phyloP scores from a whole-genome alignment of 768 basidiomycete species.

The Coprinopsis cinerea region DNA sequence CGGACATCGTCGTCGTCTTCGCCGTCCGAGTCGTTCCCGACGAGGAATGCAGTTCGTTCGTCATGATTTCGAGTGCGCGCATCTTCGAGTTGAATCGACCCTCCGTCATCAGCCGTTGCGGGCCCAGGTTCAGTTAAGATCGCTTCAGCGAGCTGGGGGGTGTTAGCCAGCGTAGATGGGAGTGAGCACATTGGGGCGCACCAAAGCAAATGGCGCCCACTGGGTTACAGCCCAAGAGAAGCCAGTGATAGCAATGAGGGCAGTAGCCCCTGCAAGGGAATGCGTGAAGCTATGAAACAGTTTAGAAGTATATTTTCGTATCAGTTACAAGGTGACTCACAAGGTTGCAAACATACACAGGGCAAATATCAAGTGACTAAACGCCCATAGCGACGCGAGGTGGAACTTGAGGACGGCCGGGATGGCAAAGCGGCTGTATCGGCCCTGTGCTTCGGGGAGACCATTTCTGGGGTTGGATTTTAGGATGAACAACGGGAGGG shows the following conservation, averaged over 20 bases:
- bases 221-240: slow-evolving; percentile 91
- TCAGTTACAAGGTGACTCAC: slow-evolving; percentile 40
- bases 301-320: neutral
- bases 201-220: slow-evolving; percentile 92
- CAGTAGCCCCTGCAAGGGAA: slow-evolving; percentile 63
- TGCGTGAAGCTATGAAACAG: slow-evolving; percentile 53
- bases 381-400: slow-evolving; percentile 71
- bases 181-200: slow-evolving; percentile 17
- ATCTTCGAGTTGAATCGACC: slow-evolving; percentile 39
- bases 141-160: slow-evolving; percentile 68
- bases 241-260: slow-evolving; percentile 73
- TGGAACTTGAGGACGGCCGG: slow-evolving; percentile 49
- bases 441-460: neutral
- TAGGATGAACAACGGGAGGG: slow-evolving; percentile 63
- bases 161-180: neutral
- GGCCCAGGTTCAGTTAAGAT: slow-evolving; percentile 62
- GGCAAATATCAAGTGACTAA: slow-evolving; percentile 69
- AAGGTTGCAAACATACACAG: slow-evolving; percentile 76
- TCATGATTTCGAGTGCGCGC: slow-evolving; percentile 26
- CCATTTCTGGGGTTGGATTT: slow-evolving; percentile 15
- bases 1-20: slow-evolving; percentile 25
- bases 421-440: slow-evolving; percentile 24
- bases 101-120: slow-evolving; percentile 24
- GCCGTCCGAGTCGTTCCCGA: slow-evolving; percentile 22
- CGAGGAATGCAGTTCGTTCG: slow-evolving; percentile 12